Base-by-base conservation (phyloP, 495 filamentous ascomycete species). In the Filosporella fistucella region DNA sequence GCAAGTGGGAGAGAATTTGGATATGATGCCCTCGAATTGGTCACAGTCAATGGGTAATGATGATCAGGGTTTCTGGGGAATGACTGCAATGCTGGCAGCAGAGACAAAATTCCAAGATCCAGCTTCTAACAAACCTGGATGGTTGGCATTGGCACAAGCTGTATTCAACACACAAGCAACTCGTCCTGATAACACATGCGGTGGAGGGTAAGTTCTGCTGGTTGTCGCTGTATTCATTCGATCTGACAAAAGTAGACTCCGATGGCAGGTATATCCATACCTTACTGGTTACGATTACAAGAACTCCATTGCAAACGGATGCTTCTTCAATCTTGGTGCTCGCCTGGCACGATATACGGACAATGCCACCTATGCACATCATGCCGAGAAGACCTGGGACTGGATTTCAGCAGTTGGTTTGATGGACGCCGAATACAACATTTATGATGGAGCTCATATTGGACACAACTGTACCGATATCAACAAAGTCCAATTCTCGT, bases 221-320 rank as follows among this genome's bases (percentile, higher is more conserved):
- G 13, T 17, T 47, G 32, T 4, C 35, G 4, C 20, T 17, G 14
- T 18, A 85, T 12, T 10, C 16, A 24, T 10, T 24, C 3, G 14
- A 21, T 23, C 28, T n/a, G 24, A 28, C 22, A 7, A 85, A 54
- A 84, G 85, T 36, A 88, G 89, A 1, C 55, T 96, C 52, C 70
- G 83, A 25, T 95, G 90, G 90, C 89, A 95, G 69, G 86, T 93
- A 37, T 84, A 83, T 51, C 69, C 76, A 3, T 81, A 76, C 49
- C 89, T 91, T 52, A 78, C 71, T 34, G 90, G 90, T 12, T 96
- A 87, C 53, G 77, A 82, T 58, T 95, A 95, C 71, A 95, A 95
- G 70, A 96, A 95, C 63, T 81, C 86, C 17, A 87, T 93, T 50
- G 85, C 85, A 3, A 93, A 89, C 51, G 89, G 87, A 17, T 81